Evolutionary conservation across 345 rosid species (phyloP), one percentile per base, ranked within the genome.

Genomic region (Barbarea vulgaris): DNA sequence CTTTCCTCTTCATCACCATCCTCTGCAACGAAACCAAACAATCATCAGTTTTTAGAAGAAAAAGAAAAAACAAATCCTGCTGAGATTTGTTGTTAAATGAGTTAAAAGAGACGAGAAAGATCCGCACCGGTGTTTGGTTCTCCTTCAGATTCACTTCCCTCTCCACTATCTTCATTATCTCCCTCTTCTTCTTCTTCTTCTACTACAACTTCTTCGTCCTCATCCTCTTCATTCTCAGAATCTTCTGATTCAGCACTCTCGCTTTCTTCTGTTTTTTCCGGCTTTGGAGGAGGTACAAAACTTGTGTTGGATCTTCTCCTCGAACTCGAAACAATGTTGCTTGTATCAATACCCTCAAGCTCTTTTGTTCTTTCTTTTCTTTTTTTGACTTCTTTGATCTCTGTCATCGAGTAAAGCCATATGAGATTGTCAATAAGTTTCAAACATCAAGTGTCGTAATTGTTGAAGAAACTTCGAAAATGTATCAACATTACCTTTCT

Each of bases 271-370:
- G 86, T 81, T 60, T 80, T 62, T 80, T 86, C 76, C 34, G 97
- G 90, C 85, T 87, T 91, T 77, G 90, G 88, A 37, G 89, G 93
- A 75, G 91, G 81, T 24, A 70, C 79, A 62, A 85, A 91, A 77
- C 88, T 87, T 59, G 78, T 73, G 11, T 85, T 67, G 14, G 91
- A 76, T 82, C 97, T 84, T 84, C 96, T 87, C 39, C 98, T 89
- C 19, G 96, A 87, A 79, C 87, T 91, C 27, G 86, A 80, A 39
- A 94, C 93, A 56, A 89, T 89, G 72, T 91, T 94, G 69, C 97
- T 89, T 30, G 64, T 83, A 84, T 94, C 97, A 79, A 91, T 91
- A 63, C 96, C 97, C 81, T 91, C 97, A 7, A 94, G 93, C 84
- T 94, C 97, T 78, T 80, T 91, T 44, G 86, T 87, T 73, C 86